Evolutionary conservation across 129 eudicot species (phyloP), one percentile per base, ranked within the genome.

Genomic region (Chrysanthemum makinoi): DNA sequence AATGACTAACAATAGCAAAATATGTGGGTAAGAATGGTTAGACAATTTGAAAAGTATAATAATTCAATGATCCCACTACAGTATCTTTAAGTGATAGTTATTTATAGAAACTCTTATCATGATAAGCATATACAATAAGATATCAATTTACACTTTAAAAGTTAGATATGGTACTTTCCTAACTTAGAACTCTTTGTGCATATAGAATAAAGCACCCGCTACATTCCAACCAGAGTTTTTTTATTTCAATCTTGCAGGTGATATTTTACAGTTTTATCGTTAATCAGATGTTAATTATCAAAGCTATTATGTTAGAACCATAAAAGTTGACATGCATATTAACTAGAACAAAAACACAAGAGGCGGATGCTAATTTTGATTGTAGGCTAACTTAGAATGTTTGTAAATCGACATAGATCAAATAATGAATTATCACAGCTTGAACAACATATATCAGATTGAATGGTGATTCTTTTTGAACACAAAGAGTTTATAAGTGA

Each of bases 21-120:
- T 68, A 76, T 68, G 69, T 77, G 81, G 81, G 62, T 69, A 56
- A 62, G 75, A 75, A 67, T 67, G 68, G 33, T 67, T 68, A 13
- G 4, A 75, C 24, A 48, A 19, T 28, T 3, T 60, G 1, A 12
- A 50, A 44, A n/a, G 59, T 19, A 58, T 33, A 50, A 73, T 9
- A 51, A 58, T 58, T 61, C 28, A 18, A 16, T 18, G 74, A 76
- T 68, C 52, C 80, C 80, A 59, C 69, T 75, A 75, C 61, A 16
- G 24, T 16, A 58, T 67, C 79, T 66, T 75, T 67, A 22, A 59
- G 75, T 59, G 30, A 49, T 76, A 1, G 56, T 55, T 76, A 68
- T 60, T 33, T 33, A 51, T 61, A 68, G 65, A 70, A 62, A 50
- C 55, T 51, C 66, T 51, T 51, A 62, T 50, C n/a, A 76, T 54